These are phyloP conservation scores for Colletotrichum eleusines DNA, from an alignment of 2,329 filamentous ascomycete species.

Conservation along the genomic window DNA sequence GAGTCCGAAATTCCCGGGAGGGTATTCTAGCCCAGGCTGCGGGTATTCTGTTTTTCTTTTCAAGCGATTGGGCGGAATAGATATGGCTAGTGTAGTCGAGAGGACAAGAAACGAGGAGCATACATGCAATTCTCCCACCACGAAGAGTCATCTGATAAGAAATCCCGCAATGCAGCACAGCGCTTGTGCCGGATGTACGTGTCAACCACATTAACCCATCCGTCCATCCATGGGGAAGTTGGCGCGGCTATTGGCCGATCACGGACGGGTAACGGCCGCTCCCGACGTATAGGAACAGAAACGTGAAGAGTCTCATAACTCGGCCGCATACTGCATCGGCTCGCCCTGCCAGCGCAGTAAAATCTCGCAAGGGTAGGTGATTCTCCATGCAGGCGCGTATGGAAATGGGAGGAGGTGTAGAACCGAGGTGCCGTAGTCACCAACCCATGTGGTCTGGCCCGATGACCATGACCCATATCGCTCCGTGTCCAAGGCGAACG, in stretches of 20 bases:
- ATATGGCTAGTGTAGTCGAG: conserved; percentile 2
- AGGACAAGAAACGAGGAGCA: conserved; percentile 6
- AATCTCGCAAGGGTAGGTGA: conserved; percentile 4
- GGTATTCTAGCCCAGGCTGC: conserved; percentile 34
- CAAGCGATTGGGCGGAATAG: conserved; percentile 11
- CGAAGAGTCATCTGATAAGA: conserved; percentile 17
- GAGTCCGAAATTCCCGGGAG: conserved; percentile 29
- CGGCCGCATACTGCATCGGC: conserved; percentile 16
- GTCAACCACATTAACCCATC: neutral
- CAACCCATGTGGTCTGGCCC: neutral
- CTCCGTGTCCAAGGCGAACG: neutral
- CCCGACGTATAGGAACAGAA: conserved; percentile 4
- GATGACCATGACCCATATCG: neutral
- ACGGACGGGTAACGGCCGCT: neutral
- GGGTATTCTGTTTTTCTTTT: conserved; percentile 17
- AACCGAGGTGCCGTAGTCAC: conserved; percentile 16
- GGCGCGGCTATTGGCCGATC: conserved; percentile 32
- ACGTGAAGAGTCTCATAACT: conserved; percentile 30
- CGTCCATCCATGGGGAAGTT: conserved; percentile 15
- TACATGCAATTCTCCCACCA: conserved; percentile 13
- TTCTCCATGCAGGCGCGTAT: conserved; percentile 20
- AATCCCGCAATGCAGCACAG: conserved; percentile 12
- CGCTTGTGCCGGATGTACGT: conserved; percentile 6
- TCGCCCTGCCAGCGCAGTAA: conserved; percentile 9
- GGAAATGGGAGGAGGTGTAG: conserved; percentile 21